Evolutionary conservation across 805 yeast species (phyloP), one percentile per base, ranked within the genome.

Genomic region (Kluyveromyces lactis): DNA sequence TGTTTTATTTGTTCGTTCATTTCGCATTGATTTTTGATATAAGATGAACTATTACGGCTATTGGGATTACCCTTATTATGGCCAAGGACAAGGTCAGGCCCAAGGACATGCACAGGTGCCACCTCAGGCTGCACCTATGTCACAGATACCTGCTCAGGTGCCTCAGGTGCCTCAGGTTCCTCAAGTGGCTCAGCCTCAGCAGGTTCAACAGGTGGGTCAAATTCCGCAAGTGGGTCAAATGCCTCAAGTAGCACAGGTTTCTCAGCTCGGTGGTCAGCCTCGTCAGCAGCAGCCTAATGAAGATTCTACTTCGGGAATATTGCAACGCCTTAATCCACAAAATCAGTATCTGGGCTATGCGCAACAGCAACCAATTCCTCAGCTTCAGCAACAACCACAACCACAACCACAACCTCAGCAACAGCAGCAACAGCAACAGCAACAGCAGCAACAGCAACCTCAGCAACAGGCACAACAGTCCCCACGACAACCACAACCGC

Each of bases 401-500:
- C 38, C 7, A 9, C 38, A n/a, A 12, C 21, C 5, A 26, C 29
- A 23, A 13, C 7, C 7, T n/a, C 28, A 17, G 13, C 34, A 30
- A 23, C 18, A 15, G 3, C 36, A 33, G 17, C 31, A 24, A 8
- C 21, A 21, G 13, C 26, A 33, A 12, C 21, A 15, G 26, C 38
- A 28, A 31, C 23, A 21, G 16, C 42, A 37, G 30, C 26, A 21
- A 21, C 27, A 23, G 29, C 24, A 19, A 21, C 27, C 19, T 15
- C 38, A 39, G 18, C 31, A 30, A 21, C 38, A 33, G 17, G 29
- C 30, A 15, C 18, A 16, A 13, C 39, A 27, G 7, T 27, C 11
- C 26, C 48, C 24, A 26, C 42, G 32, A 31, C 46, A 37, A 27
- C 41, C 40, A 13, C 36, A 36, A n/a, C 38, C 26, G 18, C 36